These are phyloP conservation scores for Schizosaccharomyces cryophilus DNA, from an alignment of 805 yeast species.

Conservation along the genomic window DNA sequence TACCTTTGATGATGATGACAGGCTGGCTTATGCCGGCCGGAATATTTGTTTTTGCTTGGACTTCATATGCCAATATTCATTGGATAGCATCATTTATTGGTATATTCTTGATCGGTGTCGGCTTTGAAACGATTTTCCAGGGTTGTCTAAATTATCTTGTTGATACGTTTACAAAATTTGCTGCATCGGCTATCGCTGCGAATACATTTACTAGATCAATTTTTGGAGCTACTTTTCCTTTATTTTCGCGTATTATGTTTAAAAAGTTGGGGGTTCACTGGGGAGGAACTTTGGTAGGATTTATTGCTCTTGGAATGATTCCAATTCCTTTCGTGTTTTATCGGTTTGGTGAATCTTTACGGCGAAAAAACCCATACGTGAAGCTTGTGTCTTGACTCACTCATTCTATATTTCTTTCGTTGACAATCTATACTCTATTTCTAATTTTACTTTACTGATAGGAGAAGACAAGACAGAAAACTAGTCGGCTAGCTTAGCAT, in stretches of 20 bases:
- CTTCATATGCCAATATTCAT: conserved; percentile 16
- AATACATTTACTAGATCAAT: conserved; percentile 35
- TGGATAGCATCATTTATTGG: conserved; percentile 21
- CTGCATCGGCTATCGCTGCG: conserved; percentile 67
- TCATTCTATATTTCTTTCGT: too few relatives aligned
- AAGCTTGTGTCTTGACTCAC: neutral
- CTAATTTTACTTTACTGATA: too few relatives aligned
- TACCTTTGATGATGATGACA: conserved; percentile 26
- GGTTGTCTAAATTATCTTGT: conserved; percentile 43
- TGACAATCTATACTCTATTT: too few relatives aligned
- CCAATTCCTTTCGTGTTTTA: conserved; percentile 33
- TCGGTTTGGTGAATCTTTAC: conserved; percentile 19
- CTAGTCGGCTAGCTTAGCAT: too few relatives aligned
- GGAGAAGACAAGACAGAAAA: too few relatives aligned
- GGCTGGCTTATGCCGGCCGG: conserved; percentile 24
- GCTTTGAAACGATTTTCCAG: conserved; percentile 37
- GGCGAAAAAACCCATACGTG: neutral
- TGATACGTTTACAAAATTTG: conserved; percentile 35
- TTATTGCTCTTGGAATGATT: conserved; percentile 24
- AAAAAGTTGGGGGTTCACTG: conserved; percentile 29
- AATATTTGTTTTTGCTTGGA: conserved; percentile 40
- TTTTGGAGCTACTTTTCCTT: conserved; percentile 33
- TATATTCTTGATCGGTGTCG: conserved; percentile 33
- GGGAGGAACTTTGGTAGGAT: conserved; percentile 31
- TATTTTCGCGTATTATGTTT: conserved; percentile 35